These are phyloP conservation scores for Flaveria floridana DNA, from an alignment of 140 eudicot genomes.

Conservation along the genomic window DNA sequence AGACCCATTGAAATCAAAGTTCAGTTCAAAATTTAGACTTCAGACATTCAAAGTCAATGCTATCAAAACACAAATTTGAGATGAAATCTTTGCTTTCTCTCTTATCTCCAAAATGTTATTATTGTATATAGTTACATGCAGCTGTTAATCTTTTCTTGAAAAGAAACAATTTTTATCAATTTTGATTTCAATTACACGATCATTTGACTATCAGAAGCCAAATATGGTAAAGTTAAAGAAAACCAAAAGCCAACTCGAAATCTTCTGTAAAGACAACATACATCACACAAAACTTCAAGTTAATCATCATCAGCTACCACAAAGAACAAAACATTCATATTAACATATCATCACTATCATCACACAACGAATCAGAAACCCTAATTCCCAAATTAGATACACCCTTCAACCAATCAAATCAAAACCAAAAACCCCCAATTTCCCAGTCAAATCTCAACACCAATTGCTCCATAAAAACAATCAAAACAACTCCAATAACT, in stretches of 20 bases:
- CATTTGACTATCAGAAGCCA: not conserved
- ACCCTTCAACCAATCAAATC: not conserved
- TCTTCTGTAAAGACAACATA: not conserved
- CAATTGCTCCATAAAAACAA: too few species aligned
- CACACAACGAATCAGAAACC: not conserved
- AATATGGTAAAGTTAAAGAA: not conserved
- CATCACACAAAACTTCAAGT: not conserved
- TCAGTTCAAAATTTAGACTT: not conserved
- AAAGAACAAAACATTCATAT: not conserved
- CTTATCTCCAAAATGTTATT: not conserved
- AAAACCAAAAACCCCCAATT: not conserved
- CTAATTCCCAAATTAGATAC: not conserved
- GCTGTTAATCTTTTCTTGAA: not conserved
- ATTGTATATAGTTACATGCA: constrained; percentile 3
- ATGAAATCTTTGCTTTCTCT: constrained; percentile 6
- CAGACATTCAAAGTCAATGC: not conserved
- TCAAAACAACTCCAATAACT: not conserved
- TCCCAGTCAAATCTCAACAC: not conserved
- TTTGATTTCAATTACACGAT: not conserved
- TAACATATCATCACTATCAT: not conserved
- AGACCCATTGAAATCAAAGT: not conserved
- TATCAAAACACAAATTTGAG: constrained; percentile 15
- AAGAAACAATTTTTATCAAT: not conserved
- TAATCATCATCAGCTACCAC: not conserved
- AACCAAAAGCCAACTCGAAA: not conserved